Percentiles rank a stretch among this genome's conserved stretches.
phyloP scores from a whole-genome alignment of 768 basidiomycete genomes.

The Tubosaeta sp. region DNA sequence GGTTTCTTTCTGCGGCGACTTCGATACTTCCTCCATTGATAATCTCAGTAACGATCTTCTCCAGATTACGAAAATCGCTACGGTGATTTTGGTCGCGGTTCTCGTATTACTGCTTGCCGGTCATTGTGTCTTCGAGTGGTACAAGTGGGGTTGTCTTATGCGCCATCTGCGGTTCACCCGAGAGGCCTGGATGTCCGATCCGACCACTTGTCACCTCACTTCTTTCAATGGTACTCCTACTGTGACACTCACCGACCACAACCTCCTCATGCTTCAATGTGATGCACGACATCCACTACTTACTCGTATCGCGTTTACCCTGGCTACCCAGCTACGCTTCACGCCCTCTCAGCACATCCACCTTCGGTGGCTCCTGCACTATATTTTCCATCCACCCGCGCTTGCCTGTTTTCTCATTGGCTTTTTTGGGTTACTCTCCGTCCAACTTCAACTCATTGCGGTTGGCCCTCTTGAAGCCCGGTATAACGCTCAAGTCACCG shows the following conservation, averaged over 20 bases:
- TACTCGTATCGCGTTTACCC: conserved; percentile 53
- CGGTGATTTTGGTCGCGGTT: conserved; percentile 64
- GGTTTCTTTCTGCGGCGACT: conserved; percentile 68
- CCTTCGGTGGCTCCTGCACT: conserved; percentile 84
- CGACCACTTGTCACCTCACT: conserved; percentile 46
- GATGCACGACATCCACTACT: conserved; percentile 71
- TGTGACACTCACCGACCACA: conserved; percentile 66
- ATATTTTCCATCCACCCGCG: conserved; percentile 88
- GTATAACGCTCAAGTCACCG: conserved; percentile 58
- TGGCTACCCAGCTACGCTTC: conserved; percentile 50
- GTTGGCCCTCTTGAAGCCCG: conserved; percentile 67
- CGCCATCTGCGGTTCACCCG: conserved; percentile 64
- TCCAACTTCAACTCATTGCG: conserved; percentile 83
- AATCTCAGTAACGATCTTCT: conserved; percentile 78
- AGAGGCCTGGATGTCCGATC: conserved; percentile 73
- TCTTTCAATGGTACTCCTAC: conserved; percentile 38
- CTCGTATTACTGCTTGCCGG: conserved; percentile 71
- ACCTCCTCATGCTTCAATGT: conserved; percentile 70
- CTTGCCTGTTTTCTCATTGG: conserved; percentile 90
- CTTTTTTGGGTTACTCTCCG: conserved; percentile 80
- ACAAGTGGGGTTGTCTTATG: conserved; percentile 75
- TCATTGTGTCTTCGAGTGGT: conserved; percentile 81
- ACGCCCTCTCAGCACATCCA: conserved; percentile 61
- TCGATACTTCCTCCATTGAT: conserved; percentile 85
- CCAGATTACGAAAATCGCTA: conserved; percentile 74